Conservation (phyloP, 139 green algal genomes). For the Auxenochlorella pyrenoidosa region DNA sequence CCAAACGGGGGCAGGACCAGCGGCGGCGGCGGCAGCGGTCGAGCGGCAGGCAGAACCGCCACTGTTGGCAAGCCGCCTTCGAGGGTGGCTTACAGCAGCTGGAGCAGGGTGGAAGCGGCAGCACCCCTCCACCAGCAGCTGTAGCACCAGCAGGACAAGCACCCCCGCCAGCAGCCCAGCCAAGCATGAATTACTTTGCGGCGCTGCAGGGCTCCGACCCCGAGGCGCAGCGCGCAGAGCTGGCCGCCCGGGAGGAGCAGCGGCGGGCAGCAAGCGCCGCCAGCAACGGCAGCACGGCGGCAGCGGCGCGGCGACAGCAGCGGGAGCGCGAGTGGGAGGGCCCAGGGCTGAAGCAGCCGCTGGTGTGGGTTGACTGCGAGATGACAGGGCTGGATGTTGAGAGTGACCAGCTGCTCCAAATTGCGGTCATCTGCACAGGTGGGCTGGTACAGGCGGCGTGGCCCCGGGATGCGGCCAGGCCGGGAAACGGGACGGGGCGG, state of each 20-base stretch:
- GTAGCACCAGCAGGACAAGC: background rate
- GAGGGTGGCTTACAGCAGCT: background rate
- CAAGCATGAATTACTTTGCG: constrained; percentile 20
- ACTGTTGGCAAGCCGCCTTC: background rate
- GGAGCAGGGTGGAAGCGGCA: too few relatives aligned
- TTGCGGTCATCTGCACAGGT: constrained; percentile 88
- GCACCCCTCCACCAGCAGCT: too few relatives aligned
- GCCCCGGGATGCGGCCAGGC: background rate
- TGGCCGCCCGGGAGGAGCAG: constrained; percentile 34
- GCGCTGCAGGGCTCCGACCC: background rate
- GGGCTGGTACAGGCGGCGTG: background rate
- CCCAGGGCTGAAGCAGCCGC: constrained; percentile 55
- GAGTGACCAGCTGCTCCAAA: constrained; percentile 90
- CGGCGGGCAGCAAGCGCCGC: background rate
- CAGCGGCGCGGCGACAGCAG: background rate
- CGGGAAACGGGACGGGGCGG: background rate
- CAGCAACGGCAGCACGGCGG: background rate
- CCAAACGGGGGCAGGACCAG: background rate
- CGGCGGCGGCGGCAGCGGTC: background rate
- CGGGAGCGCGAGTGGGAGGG: background rate
- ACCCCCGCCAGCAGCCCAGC: background rate
- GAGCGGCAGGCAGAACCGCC: background rate
- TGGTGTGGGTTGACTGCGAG: constrained; percentile 76
- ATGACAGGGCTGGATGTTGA: constrained; percentile 88
- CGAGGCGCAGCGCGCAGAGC: constrained; percentile 1